These are phyloP conservation scores for Stenocarpella maydis DNA, from an alignment of 2,329 filamentous ascomycete genomes.

Conservation along the genomic window DNA sequence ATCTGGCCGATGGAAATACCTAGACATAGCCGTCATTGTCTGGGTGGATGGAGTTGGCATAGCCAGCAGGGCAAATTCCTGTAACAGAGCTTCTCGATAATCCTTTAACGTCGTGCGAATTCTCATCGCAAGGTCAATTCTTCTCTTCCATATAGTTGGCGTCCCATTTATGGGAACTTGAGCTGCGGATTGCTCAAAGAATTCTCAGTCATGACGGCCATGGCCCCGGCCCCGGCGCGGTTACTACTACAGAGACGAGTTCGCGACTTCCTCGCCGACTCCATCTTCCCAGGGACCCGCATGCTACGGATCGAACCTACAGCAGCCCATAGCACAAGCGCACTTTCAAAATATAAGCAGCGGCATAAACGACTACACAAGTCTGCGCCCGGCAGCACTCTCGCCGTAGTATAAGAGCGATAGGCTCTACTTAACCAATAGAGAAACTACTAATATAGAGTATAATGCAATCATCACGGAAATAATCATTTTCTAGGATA, in stretches of 20 bases:
- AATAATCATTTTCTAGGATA: conserved; percentile 57
- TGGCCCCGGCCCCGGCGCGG: conserved; percentile 58
- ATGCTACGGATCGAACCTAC: conserved; percentile 56
- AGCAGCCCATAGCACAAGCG: conserved; percentile 63
- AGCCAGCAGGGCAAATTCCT: too few species aligned
- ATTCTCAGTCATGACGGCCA: too few species aligned
- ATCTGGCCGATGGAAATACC: too few species aligned
- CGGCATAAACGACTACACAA: conserved; percentile 50
- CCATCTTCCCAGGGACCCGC: conserved; percentile 61
- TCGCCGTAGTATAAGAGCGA: conserved; percentile 70
- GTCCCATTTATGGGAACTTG: too few species aligned
- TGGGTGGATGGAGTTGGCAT: too few species aligned
- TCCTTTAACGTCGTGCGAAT: too few species aligned
- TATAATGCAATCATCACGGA: conserved; percentile 57
- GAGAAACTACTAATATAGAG: conserved; percentile 71
- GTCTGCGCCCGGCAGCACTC: conserved; percentile 58
- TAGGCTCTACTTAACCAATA: conserved; percentile 57
- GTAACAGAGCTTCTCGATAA: too few species aligned
- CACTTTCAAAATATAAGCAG: conserved; percentile 56
- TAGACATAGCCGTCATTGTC: too few species aligned
- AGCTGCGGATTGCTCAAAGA: too few species aligned
- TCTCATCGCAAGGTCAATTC: too few species aligned
- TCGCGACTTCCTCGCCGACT: conserved; percentile 63
- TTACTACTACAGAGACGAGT: conserved; percentile 58
- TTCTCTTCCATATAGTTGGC: too few species aligned